phyloP scores from a whole-genome alignment of 129 eudicot genomes.

The Flaveria robusta region DNA sequence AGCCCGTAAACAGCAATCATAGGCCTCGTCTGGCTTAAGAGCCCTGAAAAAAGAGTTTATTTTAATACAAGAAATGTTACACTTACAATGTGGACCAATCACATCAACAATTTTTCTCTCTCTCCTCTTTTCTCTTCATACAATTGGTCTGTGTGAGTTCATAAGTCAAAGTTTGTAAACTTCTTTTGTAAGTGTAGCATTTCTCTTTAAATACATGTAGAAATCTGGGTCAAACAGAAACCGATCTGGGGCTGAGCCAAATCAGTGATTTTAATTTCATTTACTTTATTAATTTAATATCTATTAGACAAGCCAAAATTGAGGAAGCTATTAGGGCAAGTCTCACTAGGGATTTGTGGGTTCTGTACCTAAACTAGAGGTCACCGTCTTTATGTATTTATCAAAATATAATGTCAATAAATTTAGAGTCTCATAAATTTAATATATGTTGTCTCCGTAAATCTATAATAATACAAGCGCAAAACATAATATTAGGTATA shows the following conservation, averaged over 20 bases:
- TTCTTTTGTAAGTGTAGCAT: background rate
- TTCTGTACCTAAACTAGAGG: background rate
- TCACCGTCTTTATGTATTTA: background rate
- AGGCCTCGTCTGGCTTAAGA: slow-evolving; percentile 76
- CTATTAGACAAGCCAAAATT: background rate
- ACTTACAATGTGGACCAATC: background rate
- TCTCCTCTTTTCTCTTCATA: background rate
- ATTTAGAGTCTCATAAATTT: too few species aligned
- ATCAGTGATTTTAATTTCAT: background rate
- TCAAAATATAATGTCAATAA: background rate
- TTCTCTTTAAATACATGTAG: slow-evolving; percentile 1
- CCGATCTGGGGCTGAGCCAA: slow-evolving; percentile 7
- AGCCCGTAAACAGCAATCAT: slow-evolving; percentile 93
- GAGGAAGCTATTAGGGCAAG: background rate
- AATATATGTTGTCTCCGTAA: background rate
- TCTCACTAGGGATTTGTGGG: background rate
- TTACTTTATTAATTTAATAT: background rate
- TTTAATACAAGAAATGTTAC: background rate
- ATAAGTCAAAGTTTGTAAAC: background rate
- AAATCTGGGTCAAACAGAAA: background rate
- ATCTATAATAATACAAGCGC: slow-evolving; percentile 23
- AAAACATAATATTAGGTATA: slow-evolving; percentile 2
- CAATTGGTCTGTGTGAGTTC: background rate
- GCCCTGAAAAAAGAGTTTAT: slow-evolving; percentile 50
- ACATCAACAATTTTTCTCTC: background rate